phyloP scores from a whole-genome alignment of 176 grass and related monocot genomes.

The Alopecurus myosuroides region DNA sequence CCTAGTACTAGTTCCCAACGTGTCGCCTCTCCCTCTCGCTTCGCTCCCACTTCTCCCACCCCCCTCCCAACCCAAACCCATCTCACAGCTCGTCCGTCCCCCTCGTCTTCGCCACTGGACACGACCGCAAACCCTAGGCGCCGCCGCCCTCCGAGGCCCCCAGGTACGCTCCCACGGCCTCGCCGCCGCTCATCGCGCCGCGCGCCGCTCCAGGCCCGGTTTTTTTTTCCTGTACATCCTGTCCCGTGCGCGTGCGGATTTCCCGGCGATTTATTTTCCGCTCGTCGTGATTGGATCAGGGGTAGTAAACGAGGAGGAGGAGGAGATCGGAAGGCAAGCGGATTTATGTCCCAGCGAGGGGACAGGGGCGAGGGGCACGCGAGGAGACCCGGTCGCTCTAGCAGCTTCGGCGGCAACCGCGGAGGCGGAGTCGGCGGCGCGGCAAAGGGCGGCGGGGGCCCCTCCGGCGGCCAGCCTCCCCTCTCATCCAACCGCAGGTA shows the following conservation, averaged over 20 bases:
- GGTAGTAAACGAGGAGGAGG: constrained; percentile 18
- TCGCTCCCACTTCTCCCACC: constrained; percentile 32
- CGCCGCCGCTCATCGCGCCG: neutral
- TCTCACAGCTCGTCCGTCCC: constrained; percentile 13
- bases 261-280: constrained; percentile 27
- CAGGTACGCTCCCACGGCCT: constrained; percentile 21
- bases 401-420: constrained; percentile 60
- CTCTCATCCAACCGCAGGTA: constrained; percentile 70
- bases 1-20: neutral
- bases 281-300: constrained; percentile 35
- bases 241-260: neutral
- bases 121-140: constrained; percentile 52
- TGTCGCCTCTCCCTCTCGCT: neutral
- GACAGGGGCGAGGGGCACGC: constrained; percentile 68
- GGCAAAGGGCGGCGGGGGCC: constrained; percentile 30
- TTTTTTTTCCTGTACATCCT: neutral
- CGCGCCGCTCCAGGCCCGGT: neutral
- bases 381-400: constrained; percentile 76
- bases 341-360: constrained; percentile 90
- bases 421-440: constrained; percentile 58
- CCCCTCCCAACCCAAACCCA: constrained; percentile 30
- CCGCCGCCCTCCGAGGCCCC: constrained; percentile 47
- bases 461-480: constrained; percentile 38
- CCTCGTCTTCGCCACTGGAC: constrained; percentile 34
- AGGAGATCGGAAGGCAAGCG: constrained; percentile 43